Conservation (phyloP, 208 protist genomes). For the Phytomonas sp. region DNA sequence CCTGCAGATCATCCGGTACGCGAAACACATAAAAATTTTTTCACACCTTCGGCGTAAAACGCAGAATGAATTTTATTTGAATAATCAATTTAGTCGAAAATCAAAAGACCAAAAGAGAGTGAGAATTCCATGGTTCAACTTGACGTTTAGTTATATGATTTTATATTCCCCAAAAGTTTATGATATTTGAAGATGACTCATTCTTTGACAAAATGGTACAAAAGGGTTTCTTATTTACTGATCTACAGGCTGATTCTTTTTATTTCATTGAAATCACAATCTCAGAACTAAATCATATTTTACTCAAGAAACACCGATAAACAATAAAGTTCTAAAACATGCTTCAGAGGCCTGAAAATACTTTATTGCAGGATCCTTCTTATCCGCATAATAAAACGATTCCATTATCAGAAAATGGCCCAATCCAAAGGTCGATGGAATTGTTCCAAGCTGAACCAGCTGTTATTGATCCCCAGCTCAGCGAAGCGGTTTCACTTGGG, state of each 20-base stretch:
- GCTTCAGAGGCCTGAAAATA: conserved; percentile 61
- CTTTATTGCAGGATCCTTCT: conserved; percentile 68
- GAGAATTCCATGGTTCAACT: neutral
- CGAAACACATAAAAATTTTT: neutral
- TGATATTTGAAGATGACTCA: neutral
- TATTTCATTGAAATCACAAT: neutral
- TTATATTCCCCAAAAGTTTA: neutral
- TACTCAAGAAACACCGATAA: neutral
- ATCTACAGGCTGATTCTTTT: neutral
- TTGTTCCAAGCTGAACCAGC: conserved; percentile 67
- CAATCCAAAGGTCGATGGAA: conserved; percentile 44
- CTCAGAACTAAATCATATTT: neutral
- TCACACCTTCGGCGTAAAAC: neutral
- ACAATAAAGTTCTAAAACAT: conserved; percentile 22
- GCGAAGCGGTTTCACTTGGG: conserved; percentile 82
- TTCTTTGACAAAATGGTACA: neutral
- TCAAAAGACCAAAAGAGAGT: neutral
- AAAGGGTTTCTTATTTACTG: neutral
- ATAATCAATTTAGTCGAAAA: neutral
- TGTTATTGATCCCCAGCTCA: conserved; percentile 75
- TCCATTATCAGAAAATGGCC: conserved; percentile 51
- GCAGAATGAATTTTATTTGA: neutral
- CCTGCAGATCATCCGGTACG: conserved; percentile 65
- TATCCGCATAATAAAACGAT: conserved; percentile 45
- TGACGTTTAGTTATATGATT: neutral